A percentile compares a stretch with the other conserved stretches of the same genome.
Conservation (phyloP, 192 early-diverging fungal genomes). For the Obelidium mucronatum region DNA sequence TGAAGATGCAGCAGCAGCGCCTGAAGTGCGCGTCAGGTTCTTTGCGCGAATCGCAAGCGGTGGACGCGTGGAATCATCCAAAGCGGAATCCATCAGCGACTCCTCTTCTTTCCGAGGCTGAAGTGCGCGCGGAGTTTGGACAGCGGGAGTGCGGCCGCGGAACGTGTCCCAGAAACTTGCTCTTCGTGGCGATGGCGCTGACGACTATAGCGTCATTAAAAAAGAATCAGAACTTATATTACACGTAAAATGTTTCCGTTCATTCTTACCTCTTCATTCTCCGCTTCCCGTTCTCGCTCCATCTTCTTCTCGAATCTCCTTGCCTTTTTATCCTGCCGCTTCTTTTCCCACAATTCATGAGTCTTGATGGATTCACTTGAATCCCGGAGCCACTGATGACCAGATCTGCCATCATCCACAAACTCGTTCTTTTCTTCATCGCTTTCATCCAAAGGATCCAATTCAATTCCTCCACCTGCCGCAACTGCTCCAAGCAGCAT, state of each 20-base stretch:
- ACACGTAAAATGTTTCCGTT: too few relatives aligned
- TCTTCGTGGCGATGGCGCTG: not conserved
- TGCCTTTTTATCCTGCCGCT: not conserved
- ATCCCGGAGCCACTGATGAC: slow-evolving; percentile 24
- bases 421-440: slow-evolving; percentile 21
- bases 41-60: not conserved
- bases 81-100: not conserved
- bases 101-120: not conserved
- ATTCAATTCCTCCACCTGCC: slow-evolving; percentile 9
- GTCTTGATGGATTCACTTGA: slow-evolving; percentile 2
- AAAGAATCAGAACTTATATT: too few relatives aligned
- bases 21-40: not conserved
- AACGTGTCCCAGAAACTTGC: slow-evolving; percentile 4
- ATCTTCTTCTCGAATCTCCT: not conserved
- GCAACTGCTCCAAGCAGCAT: not conserved
- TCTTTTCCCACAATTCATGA: not conserved
- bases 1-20: not conserved
- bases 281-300: not conserved
- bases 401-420: slow-evolving; percentile 25
- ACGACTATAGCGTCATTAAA: not conserved
- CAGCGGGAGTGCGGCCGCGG: not conserved
- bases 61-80: not conserved
- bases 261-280: too few relatives aligned
- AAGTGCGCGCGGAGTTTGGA: not conserved
- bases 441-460: slow-evolving; percentile 7